A percentile compares a stretch with the other conserved stretches of the same genome.
These are phyloP conservation scores for Austroboletus niveus DNA, from an alignment of 1,284 basidiomycete genomes.

Conservation along the genomic window DNA sequence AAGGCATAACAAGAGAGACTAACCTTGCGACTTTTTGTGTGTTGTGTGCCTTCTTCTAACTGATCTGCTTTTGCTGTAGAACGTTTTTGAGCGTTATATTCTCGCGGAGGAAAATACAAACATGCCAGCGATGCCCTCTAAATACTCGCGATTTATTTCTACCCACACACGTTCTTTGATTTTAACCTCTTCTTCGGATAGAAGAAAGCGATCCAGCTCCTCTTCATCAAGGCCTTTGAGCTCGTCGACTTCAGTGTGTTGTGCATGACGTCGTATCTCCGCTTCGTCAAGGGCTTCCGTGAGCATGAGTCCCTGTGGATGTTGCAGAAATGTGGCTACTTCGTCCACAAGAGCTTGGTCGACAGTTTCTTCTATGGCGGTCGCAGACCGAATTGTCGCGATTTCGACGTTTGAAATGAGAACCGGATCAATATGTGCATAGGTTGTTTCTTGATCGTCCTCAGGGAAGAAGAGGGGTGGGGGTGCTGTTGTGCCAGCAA, in stretches of 20 bases:
- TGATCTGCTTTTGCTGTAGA: slow-evolving; percentile 67
- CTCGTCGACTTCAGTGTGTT: slow-evolving; percentile 57
- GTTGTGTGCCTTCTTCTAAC: slow-evolving; percentile 42
- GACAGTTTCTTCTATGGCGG: slow-evolving; percentile 43
- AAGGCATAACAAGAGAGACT: slow-evolving; percentile 39
- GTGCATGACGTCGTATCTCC: slow-evolving; percentile 54
- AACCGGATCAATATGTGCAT: slow-evolving; percentile 55
- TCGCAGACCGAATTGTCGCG: slow-evolving; percentile 15
- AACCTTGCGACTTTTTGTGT: slow-evolving; percentile 73
- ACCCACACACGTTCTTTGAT: slow-evolving; percentile 97
- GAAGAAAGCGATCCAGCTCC: slow-evolving; percentile 84
- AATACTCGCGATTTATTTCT: slow-evolving; percentile 91
- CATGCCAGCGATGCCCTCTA: slow-evolving; percentile 85
- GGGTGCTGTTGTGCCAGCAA: slow-evolving; percentile 26
- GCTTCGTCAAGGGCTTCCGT: slow-evolving; percentile 61
- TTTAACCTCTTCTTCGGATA: slow-evolving; percentile 83
- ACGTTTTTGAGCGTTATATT: slow-evolving; percentile 39
- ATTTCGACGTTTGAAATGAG: slow-evolving; percentile 38
- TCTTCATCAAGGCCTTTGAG: slow-evolving; percentile 86
- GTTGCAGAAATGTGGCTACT: slow-evolving; percentile 61
- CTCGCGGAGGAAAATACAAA: slow-evolving; percentile 15
- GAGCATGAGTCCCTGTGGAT: slow-evolving; percentile 54
- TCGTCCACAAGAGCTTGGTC: slow-evolving; percentile 61
- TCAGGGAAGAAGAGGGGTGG: slow-evolving; percentile 43
- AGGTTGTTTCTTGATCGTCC: slow-evolving; percentile 41